phyloP scores from a whole-genome alignment of 2,329 filamentous ascomycete genomes.

The Pezicula carpinea region DNA sequence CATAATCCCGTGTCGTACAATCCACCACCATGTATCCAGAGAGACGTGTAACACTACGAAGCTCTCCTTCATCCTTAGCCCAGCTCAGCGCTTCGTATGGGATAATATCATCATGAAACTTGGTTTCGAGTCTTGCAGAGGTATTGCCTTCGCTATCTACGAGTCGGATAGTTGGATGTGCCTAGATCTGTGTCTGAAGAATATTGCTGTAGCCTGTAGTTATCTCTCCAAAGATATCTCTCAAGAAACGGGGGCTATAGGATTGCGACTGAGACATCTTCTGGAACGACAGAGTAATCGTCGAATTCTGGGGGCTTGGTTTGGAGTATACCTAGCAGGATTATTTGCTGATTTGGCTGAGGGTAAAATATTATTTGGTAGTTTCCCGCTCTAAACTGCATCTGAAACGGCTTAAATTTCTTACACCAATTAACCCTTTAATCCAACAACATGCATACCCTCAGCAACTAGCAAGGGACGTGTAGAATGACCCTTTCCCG shows the following conservation, averaged over 20 bases:
- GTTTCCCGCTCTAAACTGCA: too few species aligned
- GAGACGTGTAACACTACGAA: constrained; percentile 2
- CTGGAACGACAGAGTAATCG: not conserved
- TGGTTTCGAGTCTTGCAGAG: too few species aligned
- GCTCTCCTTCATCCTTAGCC: constrained; percentile 5
- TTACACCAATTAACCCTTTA: constrained; percentile 5
- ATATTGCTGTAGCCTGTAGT: not conserved
- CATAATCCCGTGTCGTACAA: not conserved
- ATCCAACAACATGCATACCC: not conserved
- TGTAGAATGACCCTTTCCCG: not conserved
- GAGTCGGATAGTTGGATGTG: not conserved
- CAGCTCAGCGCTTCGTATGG: constrained; percentile 6
- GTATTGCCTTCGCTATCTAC: not conserved
- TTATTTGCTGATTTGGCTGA: not conserved
- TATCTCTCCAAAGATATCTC: constrained; percentile 3
- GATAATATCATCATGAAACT: constrained; percentile 1
- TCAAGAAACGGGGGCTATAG: not conserved
- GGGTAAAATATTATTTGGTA: too few species aligned
- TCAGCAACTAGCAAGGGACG: constrained; percentile 1
- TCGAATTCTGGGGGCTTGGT: not conserved
- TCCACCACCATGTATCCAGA: not conserved
- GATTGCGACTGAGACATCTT: too few species aligned
- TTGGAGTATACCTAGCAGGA: constrained; percentile 4
- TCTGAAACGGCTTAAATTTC: not conserved
- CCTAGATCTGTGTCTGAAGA: constrained; percentile 3